A percentile compares a stretch with the other conserved stretches of the same genome.
Evolutionary conservation across 176 grass and related monocot genomes (phyloP).

Genomic region (Miscanthus lutarioriparius): DNA sequence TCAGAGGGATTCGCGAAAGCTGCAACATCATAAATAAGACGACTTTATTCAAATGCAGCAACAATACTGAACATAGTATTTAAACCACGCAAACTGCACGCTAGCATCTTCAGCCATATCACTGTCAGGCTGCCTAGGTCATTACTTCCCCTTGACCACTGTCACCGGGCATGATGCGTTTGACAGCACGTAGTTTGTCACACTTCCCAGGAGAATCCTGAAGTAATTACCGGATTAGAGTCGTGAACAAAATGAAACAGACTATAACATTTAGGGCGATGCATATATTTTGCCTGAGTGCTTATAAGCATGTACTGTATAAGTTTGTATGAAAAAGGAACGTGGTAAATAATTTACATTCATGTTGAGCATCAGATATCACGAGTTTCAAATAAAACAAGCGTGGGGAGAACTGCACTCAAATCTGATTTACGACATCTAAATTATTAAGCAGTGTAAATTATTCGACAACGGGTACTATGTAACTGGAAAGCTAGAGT

Average conservation of each 20-base stretch:
- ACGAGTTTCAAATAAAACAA: neutral
- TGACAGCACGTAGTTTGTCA: conserved; percentile 79
- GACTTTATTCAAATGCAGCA: conserved; percentile 23
- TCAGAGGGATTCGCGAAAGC: neutral
- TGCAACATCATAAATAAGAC: neutral
- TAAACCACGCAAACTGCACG: neutral
- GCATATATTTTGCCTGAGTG: neutral
- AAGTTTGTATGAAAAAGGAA: neutral
- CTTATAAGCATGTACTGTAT: neutral
- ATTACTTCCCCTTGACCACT: conserved; percentile 57
- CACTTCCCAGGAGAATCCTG: conserved; percentile 88
- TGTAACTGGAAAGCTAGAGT: neutral
- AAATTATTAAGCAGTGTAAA: neutral
- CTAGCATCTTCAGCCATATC: neutral
- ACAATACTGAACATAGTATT: neutral
- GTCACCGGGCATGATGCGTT: conserved; percentile 83
- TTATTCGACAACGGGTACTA: neutral
- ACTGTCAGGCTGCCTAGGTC: neutral
- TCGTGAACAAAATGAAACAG: neutral
- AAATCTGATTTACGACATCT: neutral
- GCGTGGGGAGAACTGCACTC: neutral
- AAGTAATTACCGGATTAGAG: neutral
- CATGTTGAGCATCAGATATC: neutral
- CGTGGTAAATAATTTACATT: neutral
- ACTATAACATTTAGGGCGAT: neutral